A percentile compares a stretch with the other conserved stretches of the same genome.
Evolutionary conservation across 2,329 filamentous ascomycete species (phyloP).

Genomic region (Colletotrichum viniferum): DNA sequence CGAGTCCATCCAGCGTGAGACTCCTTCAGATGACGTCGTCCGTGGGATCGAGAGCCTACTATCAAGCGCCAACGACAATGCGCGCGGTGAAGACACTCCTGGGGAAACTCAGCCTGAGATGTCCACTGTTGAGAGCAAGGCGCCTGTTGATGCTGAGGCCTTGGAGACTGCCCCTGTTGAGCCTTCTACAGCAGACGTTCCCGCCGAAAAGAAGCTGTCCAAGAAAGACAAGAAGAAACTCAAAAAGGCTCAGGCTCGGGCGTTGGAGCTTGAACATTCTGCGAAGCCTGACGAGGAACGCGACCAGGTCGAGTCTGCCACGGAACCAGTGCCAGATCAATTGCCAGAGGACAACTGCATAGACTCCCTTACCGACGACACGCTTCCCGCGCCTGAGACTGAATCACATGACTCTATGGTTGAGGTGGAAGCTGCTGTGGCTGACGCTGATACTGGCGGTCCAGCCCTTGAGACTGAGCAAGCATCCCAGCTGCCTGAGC

Average conservation of each 20-base stretch:
- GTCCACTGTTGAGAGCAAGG: not conserved
- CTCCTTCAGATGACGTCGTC: not conserved
- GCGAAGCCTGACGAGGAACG: not conserved
- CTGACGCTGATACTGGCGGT: not conserved
- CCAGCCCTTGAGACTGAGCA: not conserved
- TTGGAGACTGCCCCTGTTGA: not conserved
- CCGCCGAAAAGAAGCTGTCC: not conserved
- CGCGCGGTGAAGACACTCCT: not conserved
- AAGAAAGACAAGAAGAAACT: conserved; percentile 32
- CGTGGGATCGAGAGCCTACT: not conserved
- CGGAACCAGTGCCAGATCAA: not conserved
- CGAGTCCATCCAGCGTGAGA: not conserved
- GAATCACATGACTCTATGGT: not conserved
- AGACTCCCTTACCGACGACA: not conserved
- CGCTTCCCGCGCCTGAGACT: conserved; percentile 11
- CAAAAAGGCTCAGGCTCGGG: conserved; percentile 24
- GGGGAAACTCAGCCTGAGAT: not conserved
- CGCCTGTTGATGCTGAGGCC: not conserved
- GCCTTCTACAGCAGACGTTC: not conserved
- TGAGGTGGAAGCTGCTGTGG: not conserved
- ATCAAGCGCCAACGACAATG: not conserved
- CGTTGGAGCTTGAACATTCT: conserved; percentile 11
- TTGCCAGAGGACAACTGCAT: not conserved
- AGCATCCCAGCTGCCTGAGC: not conserved
- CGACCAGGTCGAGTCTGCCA: not conserved